Evolutionary conservation across 1,139 yeast genomes (phyloP).

Genomic region (Blastobotrys raffinosifermentans): DNA sequence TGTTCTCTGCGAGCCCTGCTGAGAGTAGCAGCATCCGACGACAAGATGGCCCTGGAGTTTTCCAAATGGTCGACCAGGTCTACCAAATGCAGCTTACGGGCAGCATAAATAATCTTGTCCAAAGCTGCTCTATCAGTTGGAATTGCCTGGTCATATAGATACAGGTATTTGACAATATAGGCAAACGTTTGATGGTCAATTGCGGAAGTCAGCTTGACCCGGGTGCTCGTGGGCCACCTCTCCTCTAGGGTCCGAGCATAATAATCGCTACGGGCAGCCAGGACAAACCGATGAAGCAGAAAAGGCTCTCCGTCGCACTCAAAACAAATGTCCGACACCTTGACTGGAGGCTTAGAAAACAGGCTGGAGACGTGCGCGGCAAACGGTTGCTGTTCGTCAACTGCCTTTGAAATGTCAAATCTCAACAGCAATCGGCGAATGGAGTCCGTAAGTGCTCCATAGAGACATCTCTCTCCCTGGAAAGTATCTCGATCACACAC

Average conservation of each 20-base stretch:
- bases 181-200: constrained; percentile 32
- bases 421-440: constrained; percentile 54
- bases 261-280: constrained; percentile 34
- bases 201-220: constrained; percentile 18
- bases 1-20: constrained; percentile 12
- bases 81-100: constrained; percentile 35
- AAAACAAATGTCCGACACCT: constrained; percentile 16
- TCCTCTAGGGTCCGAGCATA: constrained; percentile 23
- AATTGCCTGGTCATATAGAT: constrained; percentile 41
- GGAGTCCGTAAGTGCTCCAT: constrained; percentile 67
- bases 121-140: constrained; percentile 29
- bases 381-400: constrained; percentile 67
- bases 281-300: constrained; percentile 36
- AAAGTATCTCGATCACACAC: constrained; percentile 72
- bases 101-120: constrained; percentile 32
- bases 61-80: constrained; percentile 37
- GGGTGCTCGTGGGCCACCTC: constrained; percentile 19
- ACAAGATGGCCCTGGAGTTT: constrained; percentile 15
- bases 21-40: constrained; percentile 1
- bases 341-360: constrained; percentile 28
- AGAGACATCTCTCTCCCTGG: constrained; percentile 73
- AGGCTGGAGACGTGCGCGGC: constrained; percentile 61
- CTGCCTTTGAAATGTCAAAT: constrained; percentile 63
- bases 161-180: constrained; percentile 46
- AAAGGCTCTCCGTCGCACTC: constrained; percentile 6